Conservation (phyloP, 352 stramenopile species). For the Pythium rishiriense region DNA sequence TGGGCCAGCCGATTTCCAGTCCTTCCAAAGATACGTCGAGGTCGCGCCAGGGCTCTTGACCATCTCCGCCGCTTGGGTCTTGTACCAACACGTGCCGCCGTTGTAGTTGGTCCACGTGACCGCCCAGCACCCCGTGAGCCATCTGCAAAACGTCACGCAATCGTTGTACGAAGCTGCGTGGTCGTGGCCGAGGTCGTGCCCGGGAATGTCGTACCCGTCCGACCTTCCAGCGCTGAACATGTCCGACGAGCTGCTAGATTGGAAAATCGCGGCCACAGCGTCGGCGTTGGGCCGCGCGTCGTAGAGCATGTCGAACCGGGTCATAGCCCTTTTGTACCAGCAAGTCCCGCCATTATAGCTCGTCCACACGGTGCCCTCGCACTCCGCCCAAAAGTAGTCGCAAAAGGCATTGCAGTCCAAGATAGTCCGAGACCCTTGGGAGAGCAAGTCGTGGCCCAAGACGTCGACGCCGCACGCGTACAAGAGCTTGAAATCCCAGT, state of each 20-base stretch:
- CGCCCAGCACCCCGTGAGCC: background rate
- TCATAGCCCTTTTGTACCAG: slow-evolving; percentile 7
- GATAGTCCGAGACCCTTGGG: background rate
- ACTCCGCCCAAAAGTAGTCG: background rate
- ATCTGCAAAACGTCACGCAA: background rate
- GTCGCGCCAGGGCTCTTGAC: background rate
- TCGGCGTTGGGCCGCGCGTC: background rate
- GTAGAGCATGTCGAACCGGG: background rate
- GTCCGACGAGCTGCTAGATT: background rate
- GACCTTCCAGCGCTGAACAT: background rate
- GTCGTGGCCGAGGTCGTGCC: slow-evolving; percentile 3
- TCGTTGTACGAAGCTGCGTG: background rate
- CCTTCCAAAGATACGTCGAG: slow-evolving; percentile 3
- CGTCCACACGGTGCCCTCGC: slow-evolving; percentile 1
- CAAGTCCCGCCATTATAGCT: slow-evolving; percentile 9
- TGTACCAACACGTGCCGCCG: slow-evolving; percentile 58
- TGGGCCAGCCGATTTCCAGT: background rate
- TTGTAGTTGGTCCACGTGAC: slow-evolving; percentile 48
- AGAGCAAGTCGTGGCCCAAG: background rate
- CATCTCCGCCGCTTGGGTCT: slow-evolving; percentile 26
- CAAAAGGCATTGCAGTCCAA: background rate
- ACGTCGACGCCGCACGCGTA: background rate
- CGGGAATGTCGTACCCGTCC: slow-evolving; percentile 5
- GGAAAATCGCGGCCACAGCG: background rate
- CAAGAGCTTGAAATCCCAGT: background rate